Base-by-base conservation (phyloP, 352 stramenopile species). In the Globisporangium megalacanthum region DNA sequence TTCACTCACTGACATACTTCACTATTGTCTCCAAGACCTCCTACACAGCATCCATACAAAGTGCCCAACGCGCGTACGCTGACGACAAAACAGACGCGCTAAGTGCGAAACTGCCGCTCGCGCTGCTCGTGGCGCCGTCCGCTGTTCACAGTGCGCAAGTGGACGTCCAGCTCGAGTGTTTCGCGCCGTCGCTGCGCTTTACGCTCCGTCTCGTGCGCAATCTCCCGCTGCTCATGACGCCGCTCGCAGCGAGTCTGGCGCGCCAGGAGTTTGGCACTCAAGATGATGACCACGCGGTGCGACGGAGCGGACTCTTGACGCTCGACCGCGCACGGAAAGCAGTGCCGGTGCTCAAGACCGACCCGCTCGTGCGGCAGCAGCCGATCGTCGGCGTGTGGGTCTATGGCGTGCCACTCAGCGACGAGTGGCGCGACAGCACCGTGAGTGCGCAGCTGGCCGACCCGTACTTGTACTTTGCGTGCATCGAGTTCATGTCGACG, bases 311-410 rank as follows among this genome's bases (percentile, higher is more conserved):
- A 0, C 91, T 86, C 51, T 54, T 92, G 11, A 92, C 83, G 20
- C 68, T 92, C 0, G 83, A 92, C 52, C 75, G 74, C 15, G 77
- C 81, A n/a, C 73, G 83, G 0, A 92, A 92, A 53, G 83, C 83
- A 0, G 83, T 91, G 1, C 78, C 83, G 13, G 47, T 92, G 48
- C 67, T 92, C 9, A 82, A 88, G 65, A 72, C 82, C 1, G 83
- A 92, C 33, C 78, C 83, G 47, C 68, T 92, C 14, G 76, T 89
- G 42, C 52, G 80, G 5, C 75, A 88, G 52, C 73, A 79, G 22
- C 83, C 80, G 2, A 66, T 90, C 51, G 79, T 92, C 1, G 83
- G 83, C 13, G 20, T 92, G 48, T 92, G 83, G 83, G 69, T 89
- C 4, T 88, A 86, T 41, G 83, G 83, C 31, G 62, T 90, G 3